Percentiles rank a stretch among this genome's conserved stretches.
Conservation (phyloP, 1,139 yeast species). For the Casaregolazyma suthepensis region DNA sequence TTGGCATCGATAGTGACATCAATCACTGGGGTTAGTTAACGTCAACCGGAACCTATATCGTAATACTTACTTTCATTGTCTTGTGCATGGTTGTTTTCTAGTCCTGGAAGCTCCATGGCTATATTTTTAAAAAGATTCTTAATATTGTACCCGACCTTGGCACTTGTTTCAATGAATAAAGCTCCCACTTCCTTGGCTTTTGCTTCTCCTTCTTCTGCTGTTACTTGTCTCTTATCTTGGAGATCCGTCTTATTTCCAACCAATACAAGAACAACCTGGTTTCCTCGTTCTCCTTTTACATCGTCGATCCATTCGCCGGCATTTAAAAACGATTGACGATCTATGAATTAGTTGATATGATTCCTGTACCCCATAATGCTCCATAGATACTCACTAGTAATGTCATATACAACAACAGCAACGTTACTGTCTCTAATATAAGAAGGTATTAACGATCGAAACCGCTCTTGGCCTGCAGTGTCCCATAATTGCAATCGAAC, state of each 20-base stretch:
- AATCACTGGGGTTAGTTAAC: slow-evolving; percentile 35
- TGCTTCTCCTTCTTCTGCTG: slow-evolving; percentile 71
- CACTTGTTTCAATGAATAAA: slow-evolving; percentile 84
- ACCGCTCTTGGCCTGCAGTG: slow-evolving; percentile 97
- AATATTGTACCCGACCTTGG: slow-evolving; percentile 92
- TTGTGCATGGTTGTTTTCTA: slow-evolving; percentile 40
- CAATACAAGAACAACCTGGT: slow-evolving; percentile 59
- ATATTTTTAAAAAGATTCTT: slow-evolving; percentile 82
- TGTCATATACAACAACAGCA: slow-evolving; percentile 92
- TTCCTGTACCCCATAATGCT: not conserved
- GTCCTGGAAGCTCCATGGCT: slow-evolving; percentile 87
- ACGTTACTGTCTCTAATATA: slow-evolving; percentile 96
- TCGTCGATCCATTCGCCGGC: slow-evolving; percentile 79
- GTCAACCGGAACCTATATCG: not conserved
- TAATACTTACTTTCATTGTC: slow-evolving; percentile 27
- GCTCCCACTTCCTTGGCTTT: slow-evolving; percentile 77
- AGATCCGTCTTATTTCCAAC: slow-evolving; percentile 83
- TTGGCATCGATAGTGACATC: slow-evolving; percentile 48
- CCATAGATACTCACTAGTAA: slow-evolving; percentile 51
- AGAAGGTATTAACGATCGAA: slow-evolving; percentile 88
- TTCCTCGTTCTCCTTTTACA: slow-evolving; percentile 70
- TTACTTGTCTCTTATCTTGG: slow-evolving; percentile 61
- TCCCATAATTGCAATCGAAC: slow-evolving; percentile 84
- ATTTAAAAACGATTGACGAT: slow-evolving; percentile 63
- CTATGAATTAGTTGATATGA: slow-evolving; percentile 12